phyloP scores from a whole-genome alignment of 2,329 filamentous ascomycete genomes.

The Colletotrichum sp. region DNA sequence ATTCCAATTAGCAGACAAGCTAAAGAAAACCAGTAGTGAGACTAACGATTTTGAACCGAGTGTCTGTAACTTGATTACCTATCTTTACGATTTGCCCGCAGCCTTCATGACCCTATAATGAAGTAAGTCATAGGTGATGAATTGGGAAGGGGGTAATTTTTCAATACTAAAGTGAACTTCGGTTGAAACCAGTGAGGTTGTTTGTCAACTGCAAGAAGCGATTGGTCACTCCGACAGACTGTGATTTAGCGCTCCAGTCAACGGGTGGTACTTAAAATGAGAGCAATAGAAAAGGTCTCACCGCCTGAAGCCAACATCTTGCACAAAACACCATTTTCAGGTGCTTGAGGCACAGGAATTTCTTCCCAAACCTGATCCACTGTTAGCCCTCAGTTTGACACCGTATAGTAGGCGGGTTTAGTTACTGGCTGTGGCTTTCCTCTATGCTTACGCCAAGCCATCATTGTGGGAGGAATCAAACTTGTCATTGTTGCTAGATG shows the following conservation, averaged over 20 bases:
- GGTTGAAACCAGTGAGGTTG: conserved; percentile 32
- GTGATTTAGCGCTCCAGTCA: neutral
- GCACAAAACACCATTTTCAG: conserved; percentile 31
- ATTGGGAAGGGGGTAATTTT: neutral
- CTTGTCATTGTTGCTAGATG: conserved; percentile 2
- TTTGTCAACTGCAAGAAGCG: conserved; percentile 31
- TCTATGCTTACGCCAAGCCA: conserved; percentile 38
- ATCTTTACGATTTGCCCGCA: conserved; percentile 28
- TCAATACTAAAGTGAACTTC: conserved; percentile 26
- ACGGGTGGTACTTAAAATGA: neutral
- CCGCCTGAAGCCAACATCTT: conserved; percentile 39
- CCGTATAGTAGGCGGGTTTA: neutral
- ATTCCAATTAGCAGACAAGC: neutral
- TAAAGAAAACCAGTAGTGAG: conserved; percentile 1
- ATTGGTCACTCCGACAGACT: conserved; percentile 38
- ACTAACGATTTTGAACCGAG: conserved; percentile 21
- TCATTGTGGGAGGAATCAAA: conserved; percentile 31
- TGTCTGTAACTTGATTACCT: conserved; percentile 19
- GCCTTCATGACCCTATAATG: conserved; percentile 28
- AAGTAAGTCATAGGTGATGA: neutral
- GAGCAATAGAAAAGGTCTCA: neutral
- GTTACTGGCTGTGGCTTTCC: conserved; percentile 30
- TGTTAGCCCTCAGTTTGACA: neutral
- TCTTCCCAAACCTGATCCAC: conserved; percentile 28
- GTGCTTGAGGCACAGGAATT: conserved; percentile 28